Conservation (phyloP, 257 asterid species). For the Solanum acaule region DNA sequence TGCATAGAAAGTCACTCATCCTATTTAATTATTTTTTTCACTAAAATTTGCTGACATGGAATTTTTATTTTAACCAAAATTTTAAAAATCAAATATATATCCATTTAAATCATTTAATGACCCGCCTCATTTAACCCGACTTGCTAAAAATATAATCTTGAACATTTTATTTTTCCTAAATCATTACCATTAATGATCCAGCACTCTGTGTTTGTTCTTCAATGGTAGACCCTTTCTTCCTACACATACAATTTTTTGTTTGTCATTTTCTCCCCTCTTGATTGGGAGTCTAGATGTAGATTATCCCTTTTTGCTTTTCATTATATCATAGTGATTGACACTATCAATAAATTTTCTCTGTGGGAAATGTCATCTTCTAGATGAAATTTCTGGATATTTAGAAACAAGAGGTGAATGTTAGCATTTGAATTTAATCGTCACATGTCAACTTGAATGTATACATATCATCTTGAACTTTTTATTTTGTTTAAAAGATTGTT, state of each 20-base stretch:
- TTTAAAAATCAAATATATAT: no score
- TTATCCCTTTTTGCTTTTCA: background rate
- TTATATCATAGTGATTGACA: no score
- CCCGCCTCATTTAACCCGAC: no score
- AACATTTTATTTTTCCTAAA: no score
- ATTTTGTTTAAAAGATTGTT: background rate
- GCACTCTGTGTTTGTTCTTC: background rate
- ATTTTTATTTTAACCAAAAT: no score
- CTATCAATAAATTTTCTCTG: no score
- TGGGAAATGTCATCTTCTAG: no score
- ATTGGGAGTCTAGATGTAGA: background rate
- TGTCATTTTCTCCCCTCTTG: background rate
- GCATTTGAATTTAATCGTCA: background rate
- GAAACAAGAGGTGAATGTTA: background rate
- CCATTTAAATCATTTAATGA: no score
- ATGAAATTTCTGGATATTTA: background rate
- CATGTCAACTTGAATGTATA: background rate
- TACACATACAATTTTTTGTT: background rate
- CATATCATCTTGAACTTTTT: background rate
- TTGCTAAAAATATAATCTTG: no score
- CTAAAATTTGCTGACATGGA: no score
- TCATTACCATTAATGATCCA: background rate
- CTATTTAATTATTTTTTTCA: no score
- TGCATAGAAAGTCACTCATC: no score
- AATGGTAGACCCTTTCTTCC: background rate